phyloP scores from a whole-genome alignment of 2,329 filamentous ascomycete species.

The Curvularia hawaiiensis region DNA sequence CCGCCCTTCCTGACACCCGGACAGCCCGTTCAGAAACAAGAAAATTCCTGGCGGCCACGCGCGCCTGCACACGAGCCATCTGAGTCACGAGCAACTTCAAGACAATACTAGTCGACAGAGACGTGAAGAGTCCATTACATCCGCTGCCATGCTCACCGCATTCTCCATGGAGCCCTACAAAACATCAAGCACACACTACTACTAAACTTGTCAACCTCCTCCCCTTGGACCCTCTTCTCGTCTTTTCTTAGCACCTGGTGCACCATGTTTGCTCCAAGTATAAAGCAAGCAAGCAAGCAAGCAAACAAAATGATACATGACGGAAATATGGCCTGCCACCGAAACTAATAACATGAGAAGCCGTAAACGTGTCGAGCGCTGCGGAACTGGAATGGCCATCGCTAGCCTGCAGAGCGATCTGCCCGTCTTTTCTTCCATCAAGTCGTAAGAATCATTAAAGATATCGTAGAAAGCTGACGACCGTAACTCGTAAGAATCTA shows the following conservation, averaged over 20 bases:
- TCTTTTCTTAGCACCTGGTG: conserved; percentile 11
- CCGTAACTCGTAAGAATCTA: conserved; percentile 43
- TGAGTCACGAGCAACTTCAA: conserved; percentile 16
- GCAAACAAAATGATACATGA: conserved; percentile 24
- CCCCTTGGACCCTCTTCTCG: conserved; percentile 1
- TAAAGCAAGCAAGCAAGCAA: conserved; percentile 21
- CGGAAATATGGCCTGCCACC: conserved; percentile 24
- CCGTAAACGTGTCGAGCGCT: conserved; percentile 36
- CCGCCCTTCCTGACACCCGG: background rate
- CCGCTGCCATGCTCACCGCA: conserved; percentile 8
- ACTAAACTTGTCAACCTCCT: conserved; percentile 2
- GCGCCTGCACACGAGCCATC: conserved; percentile 2
- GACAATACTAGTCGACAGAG: conserved; percentile 7
- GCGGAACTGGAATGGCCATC: conserved; percentile 54
- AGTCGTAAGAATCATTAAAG: conserved; percentile 60
- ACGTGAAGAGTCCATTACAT: conserved; percentile 12
- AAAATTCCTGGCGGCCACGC: background rate
- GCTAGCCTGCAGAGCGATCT: conserved; percentile 53
- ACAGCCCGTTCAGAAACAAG: background rate
- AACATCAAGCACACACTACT: conserved; percentile 7
- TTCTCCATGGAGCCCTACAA: conserved; percentile 11
- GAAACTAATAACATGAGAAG: conserved; percentile 27
- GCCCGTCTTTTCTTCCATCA: conserved; percentile 57
- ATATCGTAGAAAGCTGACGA: conserved; percentile 50
- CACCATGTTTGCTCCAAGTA: conserved; percentile 14